These are phyloP conservation scores for Grigorovia humatica DNA, from an alignment of 805 yeast genomes.

Conservation along the genomic window DNA sequence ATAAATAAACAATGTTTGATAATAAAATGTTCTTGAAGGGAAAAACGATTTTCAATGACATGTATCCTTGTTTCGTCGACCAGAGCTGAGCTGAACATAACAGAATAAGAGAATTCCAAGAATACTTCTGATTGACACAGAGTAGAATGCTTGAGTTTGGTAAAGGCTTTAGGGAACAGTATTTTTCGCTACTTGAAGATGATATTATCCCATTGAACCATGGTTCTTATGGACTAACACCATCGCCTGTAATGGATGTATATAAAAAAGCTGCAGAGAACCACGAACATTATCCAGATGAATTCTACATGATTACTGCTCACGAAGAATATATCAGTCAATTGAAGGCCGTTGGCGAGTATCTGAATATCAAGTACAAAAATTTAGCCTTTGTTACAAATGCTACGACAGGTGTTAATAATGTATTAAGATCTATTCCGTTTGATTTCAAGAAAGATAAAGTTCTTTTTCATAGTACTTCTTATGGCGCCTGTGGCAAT, in stretches of 20 bases:
- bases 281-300: slow-evolving; percentile 38
- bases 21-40: too few species aligned
- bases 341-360: slow-evolving; percentile 30
- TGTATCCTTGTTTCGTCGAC: too few species aligned
- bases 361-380: slow-evolving; percentile 38
- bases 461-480: slow-evolving; percentile 38
- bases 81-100: too few species aligned
- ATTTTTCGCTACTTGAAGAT: slow-evolving; percentile 35
- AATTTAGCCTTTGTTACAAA: slow-evolving; percentile 46
- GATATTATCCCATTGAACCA: slow-evolving; percentile 44
- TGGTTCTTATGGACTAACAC: slow-evolving; percentile 54
- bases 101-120: too few species aligned
- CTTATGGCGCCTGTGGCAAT: slow-evolving; percentile 47
- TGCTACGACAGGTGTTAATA: slow-evolving; percentile 52
- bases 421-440: slow-evolving; percentile 44
- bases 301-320: slow-evolving; percentile 28
- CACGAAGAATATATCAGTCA: slow-evolving; percentile 26
- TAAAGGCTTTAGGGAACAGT: slow-evolving; percentile 35
- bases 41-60: too few species aligned
- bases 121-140: too few species aligned
- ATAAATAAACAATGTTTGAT: not conserved
- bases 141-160: slow-evolving; percentile 38
- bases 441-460: slow-evolving; percentile 37
- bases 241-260: slow-evolving; percentile 36
- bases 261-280: slow-evolving; percentile 24